phyloP scores from a whole-genome alignment of 176 grass and related monocot genomes.

The Cenchrus americanus region DNA sequence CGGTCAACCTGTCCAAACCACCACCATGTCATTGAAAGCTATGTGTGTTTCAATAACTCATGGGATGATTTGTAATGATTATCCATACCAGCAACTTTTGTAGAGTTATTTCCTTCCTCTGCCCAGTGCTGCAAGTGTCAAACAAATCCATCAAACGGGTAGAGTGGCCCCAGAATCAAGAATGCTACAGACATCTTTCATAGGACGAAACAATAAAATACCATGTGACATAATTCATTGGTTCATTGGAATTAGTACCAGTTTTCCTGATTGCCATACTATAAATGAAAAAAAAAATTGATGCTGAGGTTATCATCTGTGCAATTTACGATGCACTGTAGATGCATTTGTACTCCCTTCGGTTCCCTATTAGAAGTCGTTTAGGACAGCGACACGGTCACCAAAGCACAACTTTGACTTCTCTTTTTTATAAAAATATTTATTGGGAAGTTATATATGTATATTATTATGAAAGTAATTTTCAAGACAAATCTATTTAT shows the following conservation, averaged over 20 bases:
- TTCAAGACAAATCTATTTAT: no score
- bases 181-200: not conserved
- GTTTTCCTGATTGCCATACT: not conserved
- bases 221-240: not conserved
- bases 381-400: no score
- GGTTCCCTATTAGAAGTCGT: no score
- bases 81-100: conserved; percentile 77
- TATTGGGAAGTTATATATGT: no score
- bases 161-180: conserved; percentile 19
- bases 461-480: no score
- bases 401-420: no score
- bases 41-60: not conserved
- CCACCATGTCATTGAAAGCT: not conserved
- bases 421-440: no score
- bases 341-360: not conserved
- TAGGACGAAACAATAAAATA: not conserved
- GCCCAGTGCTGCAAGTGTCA: conserved; percentile 66
- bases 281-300: no score
- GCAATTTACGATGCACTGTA: not conserved
- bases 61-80: conserved; percentile 12
- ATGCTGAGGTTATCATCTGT: not conserved
- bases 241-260: not conserved
- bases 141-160: conserved; percentile 38
- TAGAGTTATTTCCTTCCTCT: conserved; percentile 75
- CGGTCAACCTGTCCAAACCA: conserved; percentile 67